A percentile compares a stretch with the other conserved stretches of the same genome.
Conservation (phyloP, 2,329 filamentous ascomycete species). For the Rachicladosporium sp. region DNA sequence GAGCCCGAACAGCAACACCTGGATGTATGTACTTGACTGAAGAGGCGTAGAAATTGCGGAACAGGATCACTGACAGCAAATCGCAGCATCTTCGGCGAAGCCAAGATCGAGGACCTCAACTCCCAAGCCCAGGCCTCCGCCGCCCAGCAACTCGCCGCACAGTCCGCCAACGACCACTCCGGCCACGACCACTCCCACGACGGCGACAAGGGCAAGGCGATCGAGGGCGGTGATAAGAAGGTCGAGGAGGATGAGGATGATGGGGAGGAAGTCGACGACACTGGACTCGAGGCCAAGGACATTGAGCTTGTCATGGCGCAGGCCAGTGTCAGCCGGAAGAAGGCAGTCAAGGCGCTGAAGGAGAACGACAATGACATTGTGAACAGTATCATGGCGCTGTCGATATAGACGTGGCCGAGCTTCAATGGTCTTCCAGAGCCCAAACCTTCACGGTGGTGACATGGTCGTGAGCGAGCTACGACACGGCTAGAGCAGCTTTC, state of each 20-base stretch:
- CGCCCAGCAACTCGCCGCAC: constrained; percentile 82
- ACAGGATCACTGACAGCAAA: neutral
- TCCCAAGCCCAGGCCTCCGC: constrained; percentile 92
- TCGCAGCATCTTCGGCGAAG: constrained; percentile 91
- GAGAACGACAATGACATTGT: constrained; percentile 99
- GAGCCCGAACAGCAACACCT: constrained; percentile 97
- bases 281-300: constrained; percentile 94
- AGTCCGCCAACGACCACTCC: constrained; percentile 55
- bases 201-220: constrained; percentile 65
- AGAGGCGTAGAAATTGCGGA: neutral
- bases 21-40: constrained; percentile 60
- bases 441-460: too few species aligned
- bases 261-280: constrained; percentile 87
- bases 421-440: too few species aligned
- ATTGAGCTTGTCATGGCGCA: constrained; percentile 99
- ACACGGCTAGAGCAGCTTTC: too few species aligned
- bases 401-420: constrained; percentile 29
- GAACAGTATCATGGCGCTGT: constrained; percentile 98
- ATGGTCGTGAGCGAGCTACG: too few species aligned
- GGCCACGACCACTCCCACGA: constrained; percentile 65
- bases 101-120: constrained; percentile 99
- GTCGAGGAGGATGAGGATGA: constrained; percentile 70
- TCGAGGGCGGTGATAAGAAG: constrained; percentile 48
- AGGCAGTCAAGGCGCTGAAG: constrained; percentile 95
- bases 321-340: constrained; percentile 91